Conservation (phyloP, 768 basidiomycete genomes). For the Cystofilobasidium macerans region DNA sequence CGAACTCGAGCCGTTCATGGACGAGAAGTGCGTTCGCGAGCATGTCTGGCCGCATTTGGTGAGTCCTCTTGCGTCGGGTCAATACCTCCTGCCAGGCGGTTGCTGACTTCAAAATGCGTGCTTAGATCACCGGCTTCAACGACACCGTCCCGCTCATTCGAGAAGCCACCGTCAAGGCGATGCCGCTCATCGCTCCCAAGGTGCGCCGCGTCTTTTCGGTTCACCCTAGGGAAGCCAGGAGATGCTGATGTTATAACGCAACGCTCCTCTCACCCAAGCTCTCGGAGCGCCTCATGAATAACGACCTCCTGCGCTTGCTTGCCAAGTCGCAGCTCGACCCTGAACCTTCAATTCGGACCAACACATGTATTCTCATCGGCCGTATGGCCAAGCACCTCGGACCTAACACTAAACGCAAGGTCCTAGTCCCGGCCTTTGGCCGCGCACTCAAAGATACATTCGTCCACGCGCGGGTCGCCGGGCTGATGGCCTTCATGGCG, state of each 20-base stretch:
- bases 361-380: slow-evolving; percentile 91
- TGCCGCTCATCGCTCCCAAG: slow-evolving; percentile 73
- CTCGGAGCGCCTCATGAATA: slow-evolving; percentile 83
- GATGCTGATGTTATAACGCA: background rate
- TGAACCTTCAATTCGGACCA: slow-evolving; percentile 91
- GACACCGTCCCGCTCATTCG: slow-evolving; percentile 90
- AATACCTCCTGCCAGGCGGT: too few species aligned
- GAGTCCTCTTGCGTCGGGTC: slow-evolving; percentile 32
- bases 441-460: slow-evolving; percentile 81
- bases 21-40: slow-evolving; percentile 70
- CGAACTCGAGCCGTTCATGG: slow-evolving; percentile 75
- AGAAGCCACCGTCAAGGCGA: slow-evolving; percentile 83
- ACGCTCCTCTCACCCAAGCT: too few species aligned
- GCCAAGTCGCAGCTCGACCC: slow-evolving; percentile 86
- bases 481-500: slow-evolving; percentile 90
- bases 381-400: slow-evolving; percentile 75
- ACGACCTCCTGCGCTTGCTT: slow-evolving; percentile 82
- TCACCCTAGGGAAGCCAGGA: background rate
- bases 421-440: slow-evolving; percentile 90
- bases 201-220: slow-evolving; percentile 40
- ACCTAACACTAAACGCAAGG: slow-evolving; percentile 82
- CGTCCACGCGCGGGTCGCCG: slow-evolving; percentile 85
- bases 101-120: background rate
- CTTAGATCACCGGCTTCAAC: slow-evolving; percentile 83
- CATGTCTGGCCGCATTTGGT: slow-evolving; percentile 90